Evolutionary conservation across 495 filamentous ascomycete species (phyloP), one percentile per base, ranked within the genome.

Genomic region (Apiosordaria backusii): DNA sequence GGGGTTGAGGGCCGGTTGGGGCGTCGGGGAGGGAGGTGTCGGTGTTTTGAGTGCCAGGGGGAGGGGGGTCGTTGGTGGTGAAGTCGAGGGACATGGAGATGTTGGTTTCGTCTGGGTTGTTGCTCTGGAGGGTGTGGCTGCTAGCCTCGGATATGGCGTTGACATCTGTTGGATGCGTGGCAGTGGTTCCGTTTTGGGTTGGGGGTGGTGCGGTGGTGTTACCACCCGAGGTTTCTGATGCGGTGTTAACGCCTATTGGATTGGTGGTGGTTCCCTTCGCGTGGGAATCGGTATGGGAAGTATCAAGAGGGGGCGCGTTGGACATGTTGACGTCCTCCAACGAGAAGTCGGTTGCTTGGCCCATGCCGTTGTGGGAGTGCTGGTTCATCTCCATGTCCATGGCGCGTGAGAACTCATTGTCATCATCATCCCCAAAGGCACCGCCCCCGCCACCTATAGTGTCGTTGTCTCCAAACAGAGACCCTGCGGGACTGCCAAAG

Each of bases 391-490:
- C 64, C 67, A 89, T 89, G 52, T 87, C 87, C 75, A 98, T 89
- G 4, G 90, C 90, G 61, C 88, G 81, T 18, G 89, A 89, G 71
- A 97, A 95, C 64, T 93, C 92, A 73, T 96, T 90, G 69, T 97
- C 92, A 57, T 95, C 92, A 55, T 94, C 90, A 22, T 83, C 87
- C 70, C 90, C 91, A 6, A 83, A 82, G 35, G 40, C 55, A 4
- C 66, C 70, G 18, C 67, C 70, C 54, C 85, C 85, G 3, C 82
- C 87, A 23, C 82, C 84, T 60, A 85, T 86, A 45, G 85, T 87
- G 52, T 84, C 86, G 50, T 82, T 82, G 24, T 86, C 84, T 3
- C 83, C 83, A 69, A 87, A 87, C 15, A 87, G 76, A 24, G 84
- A 88, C 27, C 89, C 89, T 0, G 74, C 76, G 1, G 80, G 78